Base-by-base conservation (phyloP, 2,329 filamentous ascomycete species). In the Trichoderma lentiforme region DNA sequence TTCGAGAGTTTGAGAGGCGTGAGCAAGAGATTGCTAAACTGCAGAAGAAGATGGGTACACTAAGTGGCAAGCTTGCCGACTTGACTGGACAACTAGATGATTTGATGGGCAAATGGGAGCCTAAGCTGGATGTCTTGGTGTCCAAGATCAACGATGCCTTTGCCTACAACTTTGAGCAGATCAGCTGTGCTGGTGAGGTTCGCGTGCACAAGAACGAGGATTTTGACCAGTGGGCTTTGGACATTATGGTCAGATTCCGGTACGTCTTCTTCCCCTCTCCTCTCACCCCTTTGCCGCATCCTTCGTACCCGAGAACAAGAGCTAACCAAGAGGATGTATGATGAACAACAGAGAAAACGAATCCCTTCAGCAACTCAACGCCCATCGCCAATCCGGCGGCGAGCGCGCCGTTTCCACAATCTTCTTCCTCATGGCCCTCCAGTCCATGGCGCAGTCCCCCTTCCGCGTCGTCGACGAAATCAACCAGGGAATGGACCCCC, bases 401-500 rank as follows among this genome's bases (percentile, higher is more conserved):
- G 96, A 99, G 84, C 92, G 96, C 73, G 94, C 96, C 28, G 95
- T 99, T 26, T 97, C 94, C 26, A 99, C 96, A 15, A 97, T 98
- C 79, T 99, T 98, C 87, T 99, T 97, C 83, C 93, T 99, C 71
- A 98, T 99, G 95, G 94, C 96, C 6, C 88, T 99, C 30, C 96
- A 99, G 81, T 93, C 93, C 64, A 91, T 99, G 77, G 95, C 96
- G 18, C 92, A 94, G 77, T 94, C 95, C 4, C 96, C 96, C 1
- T 99, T 99, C 88, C 94, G 96, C 67, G 95, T 99, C 64, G 96
- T 99, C 72, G 96, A 99, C 82, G 96, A 99, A 84, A 99, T 99
- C 86, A 99, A 99, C 80, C 96, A 99, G 83, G 96, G 96, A 75
- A 99, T 99, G 96, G 96, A 99, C 81, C 96, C 95, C 57, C 91